A percentile compares a stretch with the other conserved stretches of the same genome.
phyloP scores from a whole-genome alignment of 2,329 filamentous ascomycete genomes.

The Fusarium lyarnte region DNA sequence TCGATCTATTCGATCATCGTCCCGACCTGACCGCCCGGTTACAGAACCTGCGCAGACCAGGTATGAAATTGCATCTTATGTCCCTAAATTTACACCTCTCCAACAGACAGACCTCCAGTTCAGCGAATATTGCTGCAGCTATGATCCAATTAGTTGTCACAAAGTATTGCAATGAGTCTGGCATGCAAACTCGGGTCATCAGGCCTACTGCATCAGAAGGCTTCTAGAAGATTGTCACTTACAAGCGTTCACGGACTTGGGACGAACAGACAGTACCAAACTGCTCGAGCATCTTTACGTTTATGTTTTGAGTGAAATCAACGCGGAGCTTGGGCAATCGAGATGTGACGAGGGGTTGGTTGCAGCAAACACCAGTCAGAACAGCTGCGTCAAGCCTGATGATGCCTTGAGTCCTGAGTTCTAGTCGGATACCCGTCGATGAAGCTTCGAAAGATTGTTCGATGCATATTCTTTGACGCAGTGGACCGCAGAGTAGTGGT shows the following conservation, averaged over 20 bases:
- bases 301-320: slow-evolving; percentile 26
- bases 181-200: slow-evolving; percentile 29
- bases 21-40: not conserved
- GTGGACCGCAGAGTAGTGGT: slow-evolving; percentile 33
- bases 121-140: slow-evolving; percentile 15
- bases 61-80: slow-evolving; percentile 6
- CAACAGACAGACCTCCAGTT: not conserved
- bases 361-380: slow-evolving; percentile 27
- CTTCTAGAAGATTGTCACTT: slow-evolving; percentile 39
- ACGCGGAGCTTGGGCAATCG: slow-evolving; percentile 38
- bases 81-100: slow-evolving; percentile 16
- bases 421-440: slow-evolving; percentile 25
- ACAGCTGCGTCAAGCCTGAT: slow-evolving; percentile 21
- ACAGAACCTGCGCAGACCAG: slow-evolving; percentile 2
- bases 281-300: slow-evolving; percentile 6
- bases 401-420: slow-evolving; percentile 21
- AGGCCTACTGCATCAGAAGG: slow-evolving; percentile 29
- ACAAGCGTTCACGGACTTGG: slow-evolving; percentile 24
- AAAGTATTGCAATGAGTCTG: slow-evolving; percentile 17
- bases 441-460: slow-evolving; percentile 39
- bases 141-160: slow-evolving; percentile 4
- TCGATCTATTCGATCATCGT: not conserved
- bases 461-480: slow-evolving; percentile 28
- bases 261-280: slow-evolving; percentile 25
- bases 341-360: slow-evolving; percentile 20